Percentiles rank a stretch among this genome's conserved stretches.
These are phyloP conservation scores for Neofusicoccum cordaticola DNA, from an alignment of 2,329 filamentous ascomycete species.

Conservation along the genomic window DNA sequence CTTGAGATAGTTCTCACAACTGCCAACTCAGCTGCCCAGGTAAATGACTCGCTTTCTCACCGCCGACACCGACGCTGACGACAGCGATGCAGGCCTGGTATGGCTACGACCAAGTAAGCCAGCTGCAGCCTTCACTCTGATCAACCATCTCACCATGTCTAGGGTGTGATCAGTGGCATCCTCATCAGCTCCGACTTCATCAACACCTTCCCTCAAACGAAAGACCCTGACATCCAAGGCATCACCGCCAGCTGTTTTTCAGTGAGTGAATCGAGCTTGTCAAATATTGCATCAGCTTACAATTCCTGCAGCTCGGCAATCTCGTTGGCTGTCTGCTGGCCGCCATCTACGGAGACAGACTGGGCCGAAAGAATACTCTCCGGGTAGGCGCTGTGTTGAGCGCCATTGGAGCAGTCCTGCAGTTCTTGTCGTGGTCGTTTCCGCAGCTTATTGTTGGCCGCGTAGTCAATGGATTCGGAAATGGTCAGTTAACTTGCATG, in stretches of 20 bases:
- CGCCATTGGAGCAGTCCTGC: constrained; percentile 23
- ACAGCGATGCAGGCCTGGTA: constrained; percentile 17
- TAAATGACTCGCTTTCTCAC: not conserved
- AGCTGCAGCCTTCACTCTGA: too few species aligned
- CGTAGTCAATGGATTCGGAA: constrained; percentile 21
- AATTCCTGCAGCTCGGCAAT: not conserved
- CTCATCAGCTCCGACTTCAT: constrained; percentile 24
- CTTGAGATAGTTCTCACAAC: not conserved
- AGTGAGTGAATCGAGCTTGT: constrained; percentile 10
- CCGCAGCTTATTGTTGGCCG: constrained; percentile 20
- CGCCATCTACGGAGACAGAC: constrained; percentile 14
- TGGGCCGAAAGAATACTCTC: constrained; percentile 25
- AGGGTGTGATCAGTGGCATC: constrained; percentile 20
- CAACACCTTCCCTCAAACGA: constrained; percentile 23
- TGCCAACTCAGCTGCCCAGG: not conserved
- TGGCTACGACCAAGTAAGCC: constrained; percentile 19
- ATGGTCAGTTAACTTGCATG: not conserved
- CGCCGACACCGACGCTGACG: not conserved
- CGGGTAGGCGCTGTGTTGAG: constrained; percentile 20
- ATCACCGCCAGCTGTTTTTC: constrained; percentile 27
- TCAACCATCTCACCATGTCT: too few species aligned
- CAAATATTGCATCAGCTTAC: too few species aligned
- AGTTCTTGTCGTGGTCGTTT: constrained; percentile 20
- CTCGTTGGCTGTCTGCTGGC: constrained; percentile 13
- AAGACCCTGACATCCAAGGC: constrained; percentile 23